Conservation (phyloP, 768 basidiomycete species). For the Hydnum rufescens region DNA sequence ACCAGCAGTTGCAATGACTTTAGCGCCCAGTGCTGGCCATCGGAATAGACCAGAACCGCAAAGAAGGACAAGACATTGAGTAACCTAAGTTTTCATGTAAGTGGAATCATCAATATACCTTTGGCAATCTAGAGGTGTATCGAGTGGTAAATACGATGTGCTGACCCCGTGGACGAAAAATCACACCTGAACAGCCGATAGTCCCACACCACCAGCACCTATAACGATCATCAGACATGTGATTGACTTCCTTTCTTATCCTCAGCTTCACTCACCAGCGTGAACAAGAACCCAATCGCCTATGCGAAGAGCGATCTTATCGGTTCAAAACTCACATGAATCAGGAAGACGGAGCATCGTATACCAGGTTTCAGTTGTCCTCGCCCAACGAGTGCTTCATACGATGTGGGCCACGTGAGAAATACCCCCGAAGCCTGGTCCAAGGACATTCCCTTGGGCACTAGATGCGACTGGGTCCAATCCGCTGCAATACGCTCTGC, state of each 20-base stretch:
- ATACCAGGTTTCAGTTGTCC: conserved; percentile 59
- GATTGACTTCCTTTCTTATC: background rate
- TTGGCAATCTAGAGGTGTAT: conserved; percentile 38
- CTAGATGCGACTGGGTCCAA: conserved; percentile 31
- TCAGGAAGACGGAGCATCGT: conserved; percentile 8
- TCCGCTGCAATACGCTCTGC: conserved; percentile 52
- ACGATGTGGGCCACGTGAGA: conserved; percentile 86
- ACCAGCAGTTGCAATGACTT: conserved; percentile 85
- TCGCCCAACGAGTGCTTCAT: conserved; percentile 74
- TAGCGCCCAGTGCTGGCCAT: conserved; percentile 58
- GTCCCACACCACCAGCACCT: conserved; percentile 85
- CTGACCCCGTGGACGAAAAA: too few relatives aligned
- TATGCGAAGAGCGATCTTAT: conserved; percentile 14
- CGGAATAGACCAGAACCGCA: background rate
- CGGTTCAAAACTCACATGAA: background rate
- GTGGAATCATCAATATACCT: conserved; percentile 27
- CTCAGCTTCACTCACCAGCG: conserved; percentile 25
- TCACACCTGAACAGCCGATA: conserved; percentile 55
- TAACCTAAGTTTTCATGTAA: too few relatives aligned
- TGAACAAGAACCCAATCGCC: conserved; percentile 88
- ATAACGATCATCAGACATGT: background rate
- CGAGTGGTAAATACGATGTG: background rate
- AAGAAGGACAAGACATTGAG: background rate
- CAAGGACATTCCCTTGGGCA: conserved; percentile 59
- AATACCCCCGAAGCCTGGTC: conserved; percentile 64